phyloP scores from a whole-genome alignment of 257 asterid species.

The Solanum virginianum region DNA sequence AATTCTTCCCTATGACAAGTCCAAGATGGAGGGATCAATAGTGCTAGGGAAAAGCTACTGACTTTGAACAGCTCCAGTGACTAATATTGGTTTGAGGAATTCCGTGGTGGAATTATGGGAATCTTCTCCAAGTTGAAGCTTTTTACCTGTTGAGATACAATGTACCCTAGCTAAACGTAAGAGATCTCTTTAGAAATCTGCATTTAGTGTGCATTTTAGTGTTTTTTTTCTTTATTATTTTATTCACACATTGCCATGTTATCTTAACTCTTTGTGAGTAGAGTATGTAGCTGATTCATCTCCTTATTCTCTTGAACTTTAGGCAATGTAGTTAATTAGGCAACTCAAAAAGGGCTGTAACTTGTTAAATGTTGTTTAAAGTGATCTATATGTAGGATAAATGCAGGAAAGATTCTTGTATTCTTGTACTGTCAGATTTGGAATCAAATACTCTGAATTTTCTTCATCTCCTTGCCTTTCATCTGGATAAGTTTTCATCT shows the following conservation, averaged over 20 bases:
- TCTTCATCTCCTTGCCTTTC: neutral
- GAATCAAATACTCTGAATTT: neutral
- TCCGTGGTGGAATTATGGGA: neutral
- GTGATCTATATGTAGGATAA: neutral
- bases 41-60: conserved; percentile 20
- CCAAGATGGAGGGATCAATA: conserved; percentile 86
- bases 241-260: conserved; percentile 3
- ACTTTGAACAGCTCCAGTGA: conserved; percentile 12
- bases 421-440: neutral
- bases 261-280: neutral
- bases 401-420: neutral
- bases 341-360: neutral
- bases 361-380: neutral
- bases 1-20: conserved; percentile 52
- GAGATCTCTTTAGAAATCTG: conserved; percentile 3
- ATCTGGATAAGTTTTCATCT: neutral
- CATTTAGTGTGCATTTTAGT: neutral
- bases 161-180: conserved; percentile 10
- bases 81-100: conserved; percentile 5
- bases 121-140: conserved; percentile 8
- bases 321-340: neutral
- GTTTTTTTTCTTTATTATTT: neutral
- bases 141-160: conserved; percentile 12
- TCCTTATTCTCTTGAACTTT: conserved; percentile 2
- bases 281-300: conserved; percentile 9